A percentile compares a stretch with the other conserved stretches of the same genome.
These are phyloP conservation scores for Cutaneotrichosporon sp. DNA, from an alignment of 1,284 basidiomycete genomes.

Conservation along the genomic window DNA sequence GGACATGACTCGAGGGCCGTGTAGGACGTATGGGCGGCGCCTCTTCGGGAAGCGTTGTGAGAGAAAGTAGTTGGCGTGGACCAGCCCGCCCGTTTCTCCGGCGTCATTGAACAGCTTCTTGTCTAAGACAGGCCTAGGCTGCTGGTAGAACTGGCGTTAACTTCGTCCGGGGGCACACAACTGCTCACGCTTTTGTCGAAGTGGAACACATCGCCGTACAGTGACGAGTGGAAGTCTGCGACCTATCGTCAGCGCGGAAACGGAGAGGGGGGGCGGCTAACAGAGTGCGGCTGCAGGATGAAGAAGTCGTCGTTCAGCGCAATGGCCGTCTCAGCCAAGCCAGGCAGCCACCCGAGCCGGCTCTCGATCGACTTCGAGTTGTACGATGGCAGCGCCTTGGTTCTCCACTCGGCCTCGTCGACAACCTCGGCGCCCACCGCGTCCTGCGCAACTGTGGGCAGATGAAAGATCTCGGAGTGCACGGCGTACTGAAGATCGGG, in stretches of 20 bases:
- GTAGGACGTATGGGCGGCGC: conserved; percentile 47
- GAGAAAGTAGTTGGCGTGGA: conserved; percentile 48
- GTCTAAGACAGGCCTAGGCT: conserved; percentile 41
- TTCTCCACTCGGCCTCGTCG: conserved; percentile 39
- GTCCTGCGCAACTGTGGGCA: conserved; percentile 35
- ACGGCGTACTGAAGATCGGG: conserved; percentile 41
- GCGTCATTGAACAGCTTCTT: conserved; percentile 37
- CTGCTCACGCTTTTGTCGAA: conserved; percentile 41
- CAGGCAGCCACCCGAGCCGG: conserved; percentile 46
- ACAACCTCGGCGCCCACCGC: conserved; percentile 25
- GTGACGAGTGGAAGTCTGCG: conserved; percentile 46
- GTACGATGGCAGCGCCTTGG: conserved; percentile 46
- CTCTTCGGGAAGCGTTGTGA: conserved; percentile 47
- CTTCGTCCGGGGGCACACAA: background rate
- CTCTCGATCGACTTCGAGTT: conserved; percentile 53
- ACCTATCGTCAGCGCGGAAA: conserved; percentile 21
- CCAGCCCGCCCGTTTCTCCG: conserved; percentile 46
- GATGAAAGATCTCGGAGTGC: conserved; percentile 49
- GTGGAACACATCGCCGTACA: conserved; percentile 49
- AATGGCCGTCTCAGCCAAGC: conserved; percentile 42
- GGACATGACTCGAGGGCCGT: conserved; percentile 49
- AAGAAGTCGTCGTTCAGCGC: conserved; percentile 52
- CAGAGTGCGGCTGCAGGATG: conserved; percentile 8
- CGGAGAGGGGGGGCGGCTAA: background rate
- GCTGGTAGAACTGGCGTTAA: conserved; percentile 32